phyloP scores from a whole-genome alignment of 225 moss, liverwort and hornwort species.

The Physcomitrium patens region DNA sequence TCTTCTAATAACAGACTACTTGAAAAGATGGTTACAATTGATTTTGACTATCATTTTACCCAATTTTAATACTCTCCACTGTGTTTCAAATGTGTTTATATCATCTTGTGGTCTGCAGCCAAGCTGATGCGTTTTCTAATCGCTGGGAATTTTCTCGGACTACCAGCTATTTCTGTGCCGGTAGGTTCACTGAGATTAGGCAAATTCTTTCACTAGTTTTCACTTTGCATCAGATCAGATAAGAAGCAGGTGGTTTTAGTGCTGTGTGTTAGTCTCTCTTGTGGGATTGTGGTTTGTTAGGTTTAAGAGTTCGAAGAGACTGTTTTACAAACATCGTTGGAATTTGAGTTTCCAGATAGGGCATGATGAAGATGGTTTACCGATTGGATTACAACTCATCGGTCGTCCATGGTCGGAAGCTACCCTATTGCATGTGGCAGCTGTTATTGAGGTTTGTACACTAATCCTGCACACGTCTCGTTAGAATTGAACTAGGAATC shows the following conservation, averaged over 20 bases:
- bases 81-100: neutral
- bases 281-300: neutral
- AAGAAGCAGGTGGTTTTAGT: neutral
- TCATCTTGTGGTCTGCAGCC: constrained; percentile 50
- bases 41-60: too few species aligned
- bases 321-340: neutral
- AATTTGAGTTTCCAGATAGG: constrained; percentile 63
- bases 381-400: constrained; percentile 88
- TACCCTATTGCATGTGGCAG: constrained; percentile 80
- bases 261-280: neutral
- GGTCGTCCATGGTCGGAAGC: constrained; percentile 97
- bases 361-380: constrained; percentile 78
- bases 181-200: constrained; percentile 36
- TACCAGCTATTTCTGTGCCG: constrained; percentile 86
- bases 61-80: too few species aligned
- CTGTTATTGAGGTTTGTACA: constrained; percentile 70
- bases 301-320: neutral
- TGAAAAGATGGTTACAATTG: too few species aligned
- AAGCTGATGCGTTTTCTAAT: constrained; percentile 95
- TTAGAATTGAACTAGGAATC: neutral
- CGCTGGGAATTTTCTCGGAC: constrained; percentile 86
- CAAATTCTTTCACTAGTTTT: neutral
- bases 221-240: neutral
- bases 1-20: too few species aligned
- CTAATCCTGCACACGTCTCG: neutral